Percentiles rank a stretch among this genome's conserved stretches.
Conservation (phyloP, 371 early-diverging fungal species). For the Rhizopus delemar region DNA sequence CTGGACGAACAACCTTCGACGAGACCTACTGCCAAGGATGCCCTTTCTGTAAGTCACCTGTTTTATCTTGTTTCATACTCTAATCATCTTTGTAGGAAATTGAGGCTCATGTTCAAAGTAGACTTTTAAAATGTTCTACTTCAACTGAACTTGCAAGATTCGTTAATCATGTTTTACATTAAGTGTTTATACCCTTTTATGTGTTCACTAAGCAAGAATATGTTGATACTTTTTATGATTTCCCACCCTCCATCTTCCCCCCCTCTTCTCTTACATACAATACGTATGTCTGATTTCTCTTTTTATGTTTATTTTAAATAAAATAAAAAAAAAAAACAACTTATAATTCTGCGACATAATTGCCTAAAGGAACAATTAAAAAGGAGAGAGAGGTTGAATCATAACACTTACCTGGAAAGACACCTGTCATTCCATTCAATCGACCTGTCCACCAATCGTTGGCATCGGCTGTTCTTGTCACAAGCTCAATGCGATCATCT, state of each 20-base stretch:
- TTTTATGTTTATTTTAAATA: conserved; percentile 9
- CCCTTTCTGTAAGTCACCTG: too few relatives aligned
- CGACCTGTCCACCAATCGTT: conserved; percentile 83
- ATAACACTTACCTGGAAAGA: conserved; percentile 67
- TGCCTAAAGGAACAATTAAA: conserved; percentile 18
- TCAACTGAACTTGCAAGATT: conserved; percentile 32
- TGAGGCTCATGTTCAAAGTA: conserved; percentile 33
- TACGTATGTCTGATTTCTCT: conserved; percentile 1
- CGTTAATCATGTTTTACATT: conserved; percentile 30
- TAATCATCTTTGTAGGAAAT: too few relatives aligned
- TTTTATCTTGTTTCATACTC: too few relatives aligned
- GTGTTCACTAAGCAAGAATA: too few relatives aligned
- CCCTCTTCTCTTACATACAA: background rate
- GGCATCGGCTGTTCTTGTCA: conserved; percentile 56
- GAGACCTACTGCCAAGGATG: conserved; percentile 47
- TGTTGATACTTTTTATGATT: background rate
- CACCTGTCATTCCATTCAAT: conserved; percentile 60
- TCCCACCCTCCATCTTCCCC: background rate
- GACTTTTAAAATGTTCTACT: conserved; percentile 28
- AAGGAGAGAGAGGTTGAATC: background rate
- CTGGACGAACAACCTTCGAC: conserved; percentile 40
- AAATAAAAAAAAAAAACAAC: conserved; percentile 1
- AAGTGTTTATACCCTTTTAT: too few relatives aligned
- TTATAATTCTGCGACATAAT: conserved; percentile 31
- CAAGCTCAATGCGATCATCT: conserved; percentile 68